Evolutionary conservation across 75 land plant species (phyloP), one percentile per base, ranked within the genome.

Genomic region (Chamaecyparis obtusa): DNA sequence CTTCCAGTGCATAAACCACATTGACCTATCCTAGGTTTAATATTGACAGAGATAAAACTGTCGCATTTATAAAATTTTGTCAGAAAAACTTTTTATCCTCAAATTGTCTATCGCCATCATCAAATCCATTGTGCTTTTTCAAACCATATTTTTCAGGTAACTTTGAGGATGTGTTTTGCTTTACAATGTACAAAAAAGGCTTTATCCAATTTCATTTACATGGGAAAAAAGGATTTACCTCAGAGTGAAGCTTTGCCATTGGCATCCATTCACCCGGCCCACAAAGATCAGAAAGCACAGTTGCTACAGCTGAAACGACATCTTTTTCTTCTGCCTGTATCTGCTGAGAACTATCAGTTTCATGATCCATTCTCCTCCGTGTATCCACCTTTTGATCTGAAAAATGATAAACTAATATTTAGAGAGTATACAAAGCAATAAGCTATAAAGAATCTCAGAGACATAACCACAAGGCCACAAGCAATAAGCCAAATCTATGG

Each of bases 211-310:
- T 46, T 60, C 43, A 21, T 49, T 11, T 27, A 60, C 19, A 15
- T 43, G 10, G 32, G 72, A 24, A 15, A 32, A n/a, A 24, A 71
- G 51, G 78, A 78, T 88, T 87, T 21, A 96, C 98, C 98, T 95
- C 97, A 41, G 92, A 69, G 87, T 96, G 95, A 72, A 98, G 94
- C 83, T 93, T 94, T 55, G 91, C 89, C 94, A 98, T 96, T 46
- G 99, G 96, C 99, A 98, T 96, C 99, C 99, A 98, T 72, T 98
- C 99, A 48, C 99, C 99, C 67, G 99, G 99, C 9, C 95, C 99
- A 91, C 99, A 97, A 83, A 96, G 92, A 91, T 97, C 99, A 86
- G 99, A 97, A 16, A 98, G 94, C 69, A 95, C 97, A 77, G 92
- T 93, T n/a, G 97, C 95, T 24, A 98, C 94, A 86, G 95, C 96